These are phyloP conservation scores for Sugiyamaella castrensis DNA, from an alignment of 1,139 yeast species.

Conservation along the genomic window DNA sequence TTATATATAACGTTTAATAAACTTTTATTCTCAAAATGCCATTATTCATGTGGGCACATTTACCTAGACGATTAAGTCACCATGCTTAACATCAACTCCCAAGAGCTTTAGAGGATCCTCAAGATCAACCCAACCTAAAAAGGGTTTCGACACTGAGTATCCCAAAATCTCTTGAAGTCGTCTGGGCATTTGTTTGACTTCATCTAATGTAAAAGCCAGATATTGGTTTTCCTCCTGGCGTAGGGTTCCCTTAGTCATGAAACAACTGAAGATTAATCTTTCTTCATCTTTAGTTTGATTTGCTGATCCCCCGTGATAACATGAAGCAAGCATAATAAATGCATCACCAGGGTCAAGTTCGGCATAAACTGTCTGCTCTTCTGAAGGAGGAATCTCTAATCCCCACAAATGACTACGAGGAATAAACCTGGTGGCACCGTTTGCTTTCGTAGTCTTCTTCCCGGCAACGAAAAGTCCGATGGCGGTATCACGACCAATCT, in stretches of 20 bases:
- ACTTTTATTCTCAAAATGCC: too few relatives aligned
- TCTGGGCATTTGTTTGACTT: conserved; percentile 8
- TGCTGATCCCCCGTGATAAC: conserved; percentile 18
- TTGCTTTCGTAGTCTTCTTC: conserved; percentile 11
- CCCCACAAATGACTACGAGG: conserved; percentile 16
- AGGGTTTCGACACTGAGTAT: conserved; percentile 11
- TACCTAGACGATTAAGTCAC: background rate
- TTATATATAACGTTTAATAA: too few relatives aligned
- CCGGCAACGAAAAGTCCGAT: conserved; percentile 16
- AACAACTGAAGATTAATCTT: conserved; percentile 13
- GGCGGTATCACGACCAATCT: conserved; percentile 10
- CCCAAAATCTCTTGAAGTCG: conserved; percentile 11
- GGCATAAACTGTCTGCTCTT: conserved; percentile 7
- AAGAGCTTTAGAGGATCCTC: conserved; percentile 10
- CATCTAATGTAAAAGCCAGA: conserved; percentile 9
- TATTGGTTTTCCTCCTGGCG: conserved; percentile 17
- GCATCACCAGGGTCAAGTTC: conserved; percentile 13
- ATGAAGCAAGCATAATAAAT: conserved; percentile 16
- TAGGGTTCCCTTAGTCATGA: conserved; percentile 15
- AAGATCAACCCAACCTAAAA: conserved; percentile 13
- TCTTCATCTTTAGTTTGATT: conserved; percentile 14
- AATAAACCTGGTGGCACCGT: conserved; percentile 16
- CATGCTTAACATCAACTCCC: conserved; percentile 6
- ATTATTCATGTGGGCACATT: too few relatives aligned
- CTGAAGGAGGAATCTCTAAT: conserved; percentile 6